These are phyloP conservation scores for Debaryomyces castellii DNA, from an alignment of 805 yeast species.

Conservation along the genomic window DNA sequence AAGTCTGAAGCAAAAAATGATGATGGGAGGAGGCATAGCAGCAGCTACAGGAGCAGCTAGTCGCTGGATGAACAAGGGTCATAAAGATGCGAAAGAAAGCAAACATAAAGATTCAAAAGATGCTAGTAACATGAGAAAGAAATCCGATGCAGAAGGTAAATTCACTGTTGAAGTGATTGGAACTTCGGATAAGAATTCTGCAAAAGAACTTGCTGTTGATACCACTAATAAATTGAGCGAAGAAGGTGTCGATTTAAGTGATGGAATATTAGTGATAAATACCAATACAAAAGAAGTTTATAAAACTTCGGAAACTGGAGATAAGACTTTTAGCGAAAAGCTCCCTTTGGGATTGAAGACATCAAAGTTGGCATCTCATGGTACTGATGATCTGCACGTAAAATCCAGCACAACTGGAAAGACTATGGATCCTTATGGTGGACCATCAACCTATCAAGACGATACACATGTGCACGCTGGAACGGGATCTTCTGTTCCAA, in stretches of 20 bases:
- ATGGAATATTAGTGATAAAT: conserved; percentile 34
- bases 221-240: conserved; percentile 29
- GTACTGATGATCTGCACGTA: not conserved
- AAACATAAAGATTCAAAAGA: not conserved
- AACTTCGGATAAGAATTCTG: conserved; percentile 25
- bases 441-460: not conserved
- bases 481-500: not conserved
- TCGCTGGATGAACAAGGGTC: not conserved
- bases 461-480: not conserved
- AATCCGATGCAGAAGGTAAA: conserved; percentile 1
- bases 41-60: not conserved
- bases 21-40: not conserved
- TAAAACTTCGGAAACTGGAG: conserved; percentile 13
- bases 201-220: conserved; percentile 30
- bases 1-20: not conserved
- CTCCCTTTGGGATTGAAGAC: not conserved
- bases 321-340: not conserved
- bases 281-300: conserved; percentile 34
- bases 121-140: not conserved
- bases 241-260: conserved; percentile 31
- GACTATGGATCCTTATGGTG: conserved; percentile 1
- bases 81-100: not conserved
- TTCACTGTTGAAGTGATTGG: conserved; percentile 34
- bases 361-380: not conserved
- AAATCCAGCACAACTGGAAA: not conserved